These are phyloP conservation scores for Yarrowia sp. DNA, from an alignment of 805 yeast species.

Conservation along the genomic window DNA sequence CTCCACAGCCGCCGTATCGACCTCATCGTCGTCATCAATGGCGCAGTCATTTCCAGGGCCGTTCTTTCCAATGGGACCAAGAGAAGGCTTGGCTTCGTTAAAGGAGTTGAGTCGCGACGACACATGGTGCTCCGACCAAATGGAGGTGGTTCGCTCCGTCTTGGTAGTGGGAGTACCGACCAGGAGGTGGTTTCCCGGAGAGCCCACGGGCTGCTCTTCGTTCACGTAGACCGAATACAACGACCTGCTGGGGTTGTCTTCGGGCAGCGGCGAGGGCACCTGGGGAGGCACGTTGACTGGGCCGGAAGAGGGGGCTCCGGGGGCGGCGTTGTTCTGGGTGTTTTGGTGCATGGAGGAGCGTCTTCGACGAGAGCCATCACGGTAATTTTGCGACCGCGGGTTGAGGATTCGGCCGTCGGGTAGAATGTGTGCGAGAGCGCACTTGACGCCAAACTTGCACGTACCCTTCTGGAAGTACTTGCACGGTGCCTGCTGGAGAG, in stretches of 20 bases:
- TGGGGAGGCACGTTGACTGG: conserved; percentile 21
- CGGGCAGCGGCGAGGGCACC: conserved; percentile 19
- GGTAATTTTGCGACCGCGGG: conserved; percentile 27
- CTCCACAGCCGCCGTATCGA: conserved; percentile 39
- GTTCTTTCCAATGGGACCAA: conserved; percentile 8
- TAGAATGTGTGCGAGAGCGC: conserved; percentile 87
- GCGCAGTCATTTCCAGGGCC: conserved; percentile 35
- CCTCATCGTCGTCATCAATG: conserved; percentile 43
- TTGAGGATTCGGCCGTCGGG: conserved; percentile 87
- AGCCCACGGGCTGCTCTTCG: conserved; percentile 8
- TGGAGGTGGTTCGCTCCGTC: conserved; percentile 25
- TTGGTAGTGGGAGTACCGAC: conserved; percentile 3
- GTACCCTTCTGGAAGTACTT: conserved; percentile 95
- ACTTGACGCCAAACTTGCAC: conserved; percentile 90
- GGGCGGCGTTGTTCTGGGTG: conserved; percentile 14
- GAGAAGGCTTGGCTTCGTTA: conserved; percentile 7
- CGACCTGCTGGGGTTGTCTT: conserved; percentile 17
- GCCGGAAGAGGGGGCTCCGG: conserved; percentile 18
- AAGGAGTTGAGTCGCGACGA: conserved; percentile 17
- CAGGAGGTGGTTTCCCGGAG: conserved; percentile 7
- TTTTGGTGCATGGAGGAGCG: conserved; percentile 24
- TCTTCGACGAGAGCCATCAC: conserved; percentile 7
- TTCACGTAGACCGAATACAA: conserved; percentile 22
- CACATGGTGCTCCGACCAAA: conserved; percentile 29
- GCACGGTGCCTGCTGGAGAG: conserved; percentile 60